Percentiles rank a stretch among this genome's conserved stretches.
Conservation (phyloP, 441 rosid species). For the Bocquillonia castaneifolia region DNA sequence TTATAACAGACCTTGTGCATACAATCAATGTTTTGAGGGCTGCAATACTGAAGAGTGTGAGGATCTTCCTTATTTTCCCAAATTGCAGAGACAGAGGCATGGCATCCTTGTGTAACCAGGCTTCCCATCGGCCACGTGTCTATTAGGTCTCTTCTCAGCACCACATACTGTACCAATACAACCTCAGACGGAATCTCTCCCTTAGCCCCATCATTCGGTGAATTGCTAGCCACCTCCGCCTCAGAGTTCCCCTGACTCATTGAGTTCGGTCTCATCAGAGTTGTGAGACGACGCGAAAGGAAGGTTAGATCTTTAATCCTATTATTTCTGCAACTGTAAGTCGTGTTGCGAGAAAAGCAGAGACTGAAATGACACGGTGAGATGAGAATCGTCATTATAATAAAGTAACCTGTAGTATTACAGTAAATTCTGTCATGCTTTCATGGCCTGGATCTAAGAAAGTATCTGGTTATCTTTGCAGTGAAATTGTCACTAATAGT, state of each 20-base stretch:
- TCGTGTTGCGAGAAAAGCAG: too few relatives aligned
- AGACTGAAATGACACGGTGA: too few relatives aligned
- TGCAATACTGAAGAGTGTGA: constrained; percentile 56
- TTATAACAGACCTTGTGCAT: constrained; percentile 68
- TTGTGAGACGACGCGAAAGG: not conserved
- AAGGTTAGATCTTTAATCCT: constrained; percentile 6
- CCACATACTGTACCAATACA: constrained; percentile 77
- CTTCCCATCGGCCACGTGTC: constrained; percentile 91
- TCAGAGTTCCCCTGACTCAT: constrained; percentile 41
- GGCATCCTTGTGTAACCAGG: constrained; percentile 89
- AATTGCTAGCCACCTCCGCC: constrained; percentile 14
- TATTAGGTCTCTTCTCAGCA: constrained; percentile 76
- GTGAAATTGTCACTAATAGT: too few relatives aligned
- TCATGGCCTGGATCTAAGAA: too few relatives aligned
- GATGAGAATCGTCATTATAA: too few relatives aligned
- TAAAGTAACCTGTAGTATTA: too few relatives aligned
- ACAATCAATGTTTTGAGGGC: constrained; percentile 53
- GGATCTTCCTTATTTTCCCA: constrained; percentile 74
- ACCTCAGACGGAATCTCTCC: constrained; percentile 33
- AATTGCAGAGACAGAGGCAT: constrained; percentile 75
- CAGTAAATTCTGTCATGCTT: too few relatives aligned
- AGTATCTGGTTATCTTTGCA: too few relatives aligned
- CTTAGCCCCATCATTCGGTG: constrained; percentile 21
- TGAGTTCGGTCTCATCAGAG: constrained; percentile 11
- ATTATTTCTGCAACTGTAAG: not conserved